phyloP scores from a whole-genome alignment of 805 yeast genomes.

The Kodamaea laetipori region DNA sequence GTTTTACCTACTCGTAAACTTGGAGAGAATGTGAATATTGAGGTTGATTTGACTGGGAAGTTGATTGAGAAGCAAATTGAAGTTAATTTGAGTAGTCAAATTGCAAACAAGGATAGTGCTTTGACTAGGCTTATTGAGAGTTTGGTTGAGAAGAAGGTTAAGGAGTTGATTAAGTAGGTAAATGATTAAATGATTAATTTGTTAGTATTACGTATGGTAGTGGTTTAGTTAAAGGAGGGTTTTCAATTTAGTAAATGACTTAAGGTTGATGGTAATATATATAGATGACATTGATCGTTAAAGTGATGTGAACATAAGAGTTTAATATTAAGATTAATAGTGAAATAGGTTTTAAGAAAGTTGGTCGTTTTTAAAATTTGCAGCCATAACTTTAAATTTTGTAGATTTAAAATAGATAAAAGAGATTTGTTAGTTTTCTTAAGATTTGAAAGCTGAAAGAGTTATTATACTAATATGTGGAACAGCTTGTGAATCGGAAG shows the following conservation, averaged over 20 bases:
- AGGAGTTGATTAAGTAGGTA: constrained; percentile 8
- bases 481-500: no score
- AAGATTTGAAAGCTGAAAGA: no score
- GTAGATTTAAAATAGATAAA: no score
- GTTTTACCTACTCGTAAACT: constrained; percentile 63
- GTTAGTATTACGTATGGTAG: neutral
- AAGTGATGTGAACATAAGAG: no score
- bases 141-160: constrained; percentile 35
- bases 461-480: no score
- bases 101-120: constrained; percentile 48
- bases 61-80: constrained; percentile 84
- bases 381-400: no score
- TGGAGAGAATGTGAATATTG: constrained; percentile 79
- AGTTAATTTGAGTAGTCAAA: constrained; percentile 55
- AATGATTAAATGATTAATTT: neutral
- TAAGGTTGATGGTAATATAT: neutral
- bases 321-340: no score
- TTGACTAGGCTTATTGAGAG: constrained; percentile 49
- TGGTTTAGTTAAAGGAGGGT: no score
- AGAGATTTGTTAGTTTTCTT: no score
- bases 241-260: no score
- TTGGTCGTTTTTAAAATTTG: no score
- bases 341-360: no score
- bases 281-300: neutral
- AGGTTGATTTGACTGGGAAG: constrained; percentile 94